Evolutionary conservation across 2,329 filamentous ascomycete genomes (phyloP), one percentile per base, ranked within the genome.

Genomic region (Colletotrichum sp.): DNA sequence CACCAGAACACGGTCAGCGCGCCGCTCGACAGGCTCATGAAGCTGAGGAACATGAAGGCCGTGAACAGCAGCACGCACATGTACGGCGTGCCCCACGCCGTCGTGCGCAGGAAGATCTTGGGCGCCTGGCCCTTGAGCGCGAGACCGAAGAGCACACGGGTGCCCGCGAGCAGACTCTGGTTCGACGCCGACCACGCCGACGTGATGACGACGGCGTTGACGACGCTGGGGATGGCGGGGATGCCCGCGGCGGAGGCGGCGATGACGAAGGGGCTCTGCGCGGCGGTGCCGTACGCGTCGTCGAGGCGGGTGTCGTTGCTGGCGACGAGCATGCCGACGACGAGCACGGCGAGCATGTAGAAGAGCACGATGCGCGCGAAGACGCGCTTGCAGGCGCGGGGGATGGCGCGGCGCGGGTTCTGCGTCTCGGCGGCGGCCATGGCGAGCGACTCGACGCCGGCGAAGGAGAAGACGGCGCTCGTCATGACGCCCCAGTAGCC

Each of bases 1-100:
- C 90, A 91, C 80, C 89, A 90, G 81, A 91, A 91, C 19, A 94
- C 93, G 34, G 91, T 88, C 3, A 91, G 86, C 1, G 91, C 88
- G 70, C 86, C 83, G 79, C 89, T 90, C 36, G 88, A 91, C 63
- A 94, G 87, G 80, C 93, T 92, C 74, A 75, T 76, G 81, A 94
- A 95, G 22, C 90, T 89, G 28, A 95, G 85, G 25, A 93, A 89
- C 6, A 88, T 80, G 77, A 95, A 13, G 93, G 92, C 87, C 1
- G 91, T 90, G 44, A 91, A 83, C 3, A 82, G 12, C 85, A 89
- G 59, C 6, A 75, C 74, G 66, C 72, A 76, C 44, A 67, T 44
- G n/a, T 93, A 81, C 83, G 74, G 74, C 5, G 61, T 71, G 27
- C 74, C 74, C 71, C 74, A 75, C 7, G 65, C 28, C 22, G 74